phyloP scores from a whole-genome alignment of 2,329 filamentous ascomycete genomes.

The Trichophyton verrucosum region DNA sequence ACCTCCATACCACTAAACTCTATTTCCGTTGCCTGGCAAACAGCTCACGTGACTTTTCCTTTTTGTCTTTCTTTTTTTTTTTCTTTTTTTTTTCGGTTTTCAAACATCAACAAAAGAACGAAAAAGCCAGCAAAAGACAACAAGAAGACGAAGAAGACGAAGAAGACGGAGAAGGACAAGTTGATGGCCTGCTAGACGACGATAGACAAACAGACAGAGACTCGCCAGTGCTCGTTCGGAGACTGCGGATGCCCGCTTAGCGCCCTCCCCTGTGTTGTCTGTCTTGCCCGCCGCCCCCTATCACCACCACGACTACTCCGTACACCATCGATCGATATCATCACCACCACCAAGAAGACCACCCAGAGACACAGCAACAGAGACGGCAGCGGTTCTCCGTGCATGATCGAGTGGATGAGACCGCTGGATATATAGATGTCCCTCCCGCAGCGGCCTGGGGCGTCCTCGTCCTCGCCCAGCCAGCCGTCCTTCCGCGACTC shows the following conservation, averaged over 20 bases:
- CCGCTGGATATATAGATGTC: conserved; percentile 29
- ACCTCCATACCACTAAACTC: not conserved
- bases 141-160: not conserved
- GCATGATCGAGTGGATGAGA: not conserved
- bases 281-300: not conserved
- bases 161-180: not conserved
- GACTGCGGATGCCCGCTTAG: too few relatives aligned
- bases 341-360: not conserved
- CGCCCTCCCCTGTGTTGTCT: too few relatives aligned
- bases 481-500: conserved; percentile 56
- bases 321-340: too few relatives aligned
- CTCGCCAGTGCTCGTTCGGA: too few relatives aligned
- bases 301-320: not conserved
- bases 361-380: not conserved
- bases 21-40: not conserved
- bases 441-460: conserved; percentile 50
- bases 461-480: conserved; percentile 40
- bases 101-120: not conserved
- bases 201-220: too few relatives aligned
- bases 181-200: too few relatives aligned
- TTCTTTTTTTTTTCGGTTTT: not conserved
- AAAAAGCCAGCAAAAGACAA: not conserved
- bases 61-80: not conserved
- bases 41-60: not conserved
- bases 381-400: not conserved